Conservation (phyloP, 2,329 filamentous ascomycete genomes). For the Colletotrichum sp. region DNA sequence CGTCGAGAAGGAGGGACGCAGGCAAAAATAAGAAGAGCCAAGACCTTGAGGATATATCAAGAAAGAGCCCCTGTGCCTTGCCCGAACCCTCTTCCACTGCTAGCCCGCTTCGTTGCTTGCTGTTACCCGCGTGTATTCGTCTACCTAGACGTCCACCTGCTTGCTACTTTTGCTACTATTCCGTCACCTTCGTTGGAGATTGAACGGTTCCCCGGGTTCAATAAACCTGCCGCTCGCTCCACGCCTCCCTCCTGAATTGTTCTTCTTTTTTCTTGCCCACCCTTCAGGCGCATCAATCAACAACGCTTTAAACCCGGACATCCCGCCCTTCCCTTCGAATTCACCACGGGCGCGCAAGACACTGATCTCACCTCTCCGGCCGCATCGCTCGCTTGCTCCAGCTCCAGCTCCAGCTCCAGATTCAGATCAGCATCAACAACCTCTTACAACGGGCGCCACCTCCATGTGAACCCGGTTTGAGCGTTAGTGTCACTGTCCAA, state of each 20-base stretch:
- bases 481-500: background rate
- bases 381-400: background rate
- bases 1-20: background rate
- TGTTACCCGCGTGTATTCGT: background rate
- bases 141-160: background rate
- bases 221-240: slow-evolving; percentile 9
- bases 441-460: slow-evolving; percentile 5
- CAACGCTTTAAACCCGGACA: background rate
- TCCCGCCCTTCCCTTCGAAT: background rate
- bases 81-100: background rate
- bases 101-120: background rate
- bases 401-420: background rate
- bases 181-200: slow-evolving; percentile 13
- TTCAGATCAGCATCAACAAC: background rate
- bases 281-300: background rate
- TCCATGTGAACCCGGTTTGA: slow-evolving; percentile 2
- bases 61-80: slow-evolving; percentile 14
- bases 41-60: slow-evolving; percentile 16
- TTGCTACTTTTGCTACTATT: background rate
- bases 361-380: background rate
- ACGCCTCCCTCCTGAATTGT: background rate
- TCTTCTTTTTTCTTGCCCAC: background rate
- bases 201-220: slow-evolving; percentile 3
- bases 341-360: background rate
- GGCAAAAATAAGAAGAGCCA: background rate